Conservation (phyloP, 306 rosid genomes). For the Arachis hypogaea region DNA sequence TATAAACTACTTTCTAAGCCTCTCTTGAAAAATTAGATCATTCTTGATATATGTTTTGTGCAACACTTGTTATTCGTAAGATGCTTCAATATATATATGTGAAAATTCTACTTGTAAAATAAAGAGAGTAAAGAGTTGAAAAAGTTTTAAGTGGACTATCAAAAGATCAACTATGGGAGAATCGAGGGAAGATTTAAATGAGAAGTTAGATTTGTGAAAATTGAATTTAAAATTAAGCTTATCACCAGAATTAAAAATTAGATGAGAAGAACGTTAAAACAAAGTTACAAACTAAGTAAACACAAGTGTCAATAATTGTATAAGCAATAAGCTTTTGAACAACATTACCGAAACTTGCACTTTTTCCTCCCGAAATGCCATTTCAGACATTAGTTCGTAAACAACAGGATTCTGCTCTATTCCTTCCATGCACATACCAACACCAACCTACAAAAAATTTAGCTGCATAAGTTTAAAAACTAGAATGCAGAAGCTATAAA, state of each 20-base stretch:
- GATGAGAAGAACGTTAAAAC: constrained; percentile 18
- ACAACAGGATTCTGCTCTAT: constrained; percentile 91
- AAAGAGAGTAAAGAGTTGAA: too few species aligned
- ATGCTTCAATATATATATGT: too few species aligned
- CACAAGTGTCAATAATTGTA: background rate
- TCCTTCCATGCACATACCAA: constrained; percentile 99
- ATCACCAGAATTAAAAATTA: background rate
- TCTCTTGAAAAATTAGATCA: too few species aligned
- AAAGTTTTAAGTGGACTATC: too few species aligned
- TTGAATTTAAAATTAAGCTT: too few species aligned
- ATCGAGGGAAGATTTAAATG: too few species aligned
- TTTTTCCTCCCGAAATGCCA: constrained; percentile 82
- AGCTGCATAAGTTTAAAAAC: constrained; percentile 16
- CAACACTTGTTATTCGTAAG: too few species aligned
- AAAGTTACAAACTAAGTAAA: background rate
- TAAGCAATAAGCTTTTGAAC: constrained; percentile 19
- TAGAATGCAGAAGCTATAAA: constrained; percentile 18
- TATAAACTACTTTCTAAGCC: too few species aligned
- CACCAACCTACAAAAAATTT: constrained; percentile 69
- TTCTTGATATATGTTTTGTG: too few species aligned
- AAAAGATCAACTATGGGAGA: too few species aligned
- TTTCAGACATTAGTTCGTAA: constrained; percentile 88
- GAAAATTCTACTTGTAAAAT: too few species aligned
- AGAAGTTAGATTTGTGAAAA: too few species aligned
- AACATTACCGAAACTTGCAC: constrained; percentile 66